These are phyloP conservation scores for Nyctanthes arbortristis DNA, from an alignment of 257 asterid species.

Conservation along the genomic window DNA sequence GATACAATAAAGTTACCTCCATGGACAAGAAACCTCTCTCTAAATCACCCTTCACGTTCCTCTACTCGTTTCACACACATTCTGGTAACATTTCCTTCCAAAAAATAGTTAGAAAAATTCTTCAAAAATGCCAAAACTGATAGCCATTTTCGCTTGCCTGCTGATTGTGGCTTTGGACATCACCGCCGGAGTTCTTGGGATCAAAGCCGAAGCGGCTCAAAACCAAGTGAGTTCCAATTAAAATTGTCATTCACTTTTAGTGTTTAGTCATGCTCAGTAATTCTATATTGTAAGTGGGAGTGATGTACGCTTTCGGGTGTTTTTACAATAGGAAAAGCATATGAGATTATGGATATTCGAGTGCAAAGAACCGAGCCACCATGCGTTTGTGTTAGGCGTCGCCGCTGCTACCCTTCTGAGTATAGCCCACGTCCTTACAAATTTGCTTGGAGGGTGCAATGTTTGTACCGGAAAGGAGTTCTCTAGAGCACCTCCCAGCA, in stretches of 20 bases:
- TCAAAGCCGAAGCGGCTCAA: conserved; percentile 83
- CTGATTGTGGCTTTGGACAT: conserved; percentile 68
- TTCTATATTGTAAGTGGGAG: background rate
- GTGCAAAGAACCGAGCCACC: conserved; percentile 86
- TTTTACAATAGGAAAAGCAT: conserved; percentile 58
- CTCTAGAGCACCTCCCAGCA: conserved; percentile 57
- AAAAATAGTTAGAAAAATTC: background rate
- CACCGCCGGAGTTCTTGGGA: conserved; percentile 68
- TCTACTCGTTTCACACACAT: background rate
- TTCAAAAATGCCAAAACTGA: conserved; percentile 43
- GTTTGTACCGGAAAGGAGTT: conserved; percentile 39
- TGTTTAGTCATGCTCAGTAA: background rate
- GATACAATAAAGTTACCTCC: conserved; percentile 39
- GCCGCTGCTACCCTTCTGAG: conserved; percentile 64
- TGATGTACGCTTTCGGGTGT: background rate
- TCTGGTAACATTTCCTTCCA: background rate
- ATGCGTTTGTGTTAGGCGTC: conserved; percentile 68
- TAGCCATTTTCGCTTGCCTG: conserved; percentile 60
- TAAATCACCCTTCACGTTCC: conserved; percentile 1
- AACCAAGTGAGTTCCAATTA: conserved; percentile 46
- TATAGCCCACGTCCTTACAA: conserved; percentile 65
- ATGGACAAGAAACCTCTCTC: conserved; percentile 48
- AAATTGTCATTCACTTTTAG: background rate
- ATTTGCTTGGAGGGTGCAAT: conserved; percentile 70
- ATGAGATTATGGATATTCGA: conserved; percentile 73